A percentile compares a stretch with the other conserved stretches of the same genome.
phyloP scores from a whole-genome alignment of 495 filamentous ascomycete species.

The Xylaria grammica region DNA sequence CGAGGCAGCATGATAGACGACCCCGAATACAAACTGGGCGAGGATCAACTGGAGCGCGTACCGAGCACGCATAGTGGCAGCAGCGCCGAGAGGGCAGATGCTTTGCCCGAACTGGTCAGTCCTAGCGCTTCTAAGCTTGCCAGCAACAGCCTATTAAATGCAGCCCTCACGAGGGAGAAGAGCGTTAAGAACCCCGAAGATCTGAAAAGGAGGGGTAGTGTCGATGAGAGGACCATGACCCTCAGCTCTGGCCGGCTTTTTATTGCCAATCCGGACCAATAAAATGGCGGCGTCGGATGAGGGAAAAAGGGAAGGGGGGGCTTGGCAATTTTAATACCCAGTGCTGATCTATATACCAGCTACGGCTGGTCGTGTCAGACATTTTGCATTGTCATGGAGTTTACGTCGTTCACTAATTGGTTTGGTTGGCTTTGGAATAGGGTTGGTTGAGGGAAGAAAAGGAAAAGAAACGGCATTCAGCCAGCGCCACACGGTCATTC shows the following conservation, averaged over 20 bases:
- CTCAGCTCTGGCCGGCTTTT: constrained; percentile 78
- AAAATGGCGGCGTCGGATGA: background rate
- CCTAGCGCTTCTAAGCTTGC: constrained; percentile 46
- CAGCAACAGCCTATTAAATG: constrained; percentile 57
- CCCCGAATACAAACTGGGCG: constrained; percentile 35
- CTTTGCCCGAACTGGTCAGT: constrained; percentile 48
- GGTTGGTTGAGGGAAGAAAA: constrained; percentile 32
- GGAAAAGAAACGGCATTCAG: constrained; percentile 26
- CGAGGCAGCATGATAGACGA: constrained; percentile 52
- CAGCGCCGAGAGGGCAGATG: constrained; percentile 58
- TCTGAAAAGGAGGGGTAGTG: constrained; percentile 81
- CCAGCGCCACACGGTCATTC: constrained; percentile 36
- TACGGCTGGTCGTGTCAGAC: constrained; percentile 15
- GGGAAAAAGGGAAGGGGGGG: background rate
- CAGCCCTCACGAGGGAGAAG: constrained; percentile 61
- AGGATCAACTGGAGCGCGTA: constrained; percentile 54
- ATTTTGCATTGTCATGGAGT: constrained; percentile 40
- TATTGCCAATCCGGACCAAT: constrained; percentile 90
- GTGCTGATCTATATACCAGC: constrained; percentile 13
- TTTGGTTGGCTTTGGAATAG: constrained; percentile 21
- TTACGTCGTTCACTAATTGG: constrained; percentile 17
- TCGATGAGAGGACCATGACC: constrained; percentile 92
- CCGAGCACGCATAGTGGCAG: constrained; percentile 59
- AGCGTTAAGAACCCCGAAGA: constrained; percentile 77
- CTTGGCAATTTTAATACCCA: constrained; percentile 3